Base-by-base conservation (phyloP, 2,329 filamentous ascomycete species). In the Cercospora nicotianae region DNA sequence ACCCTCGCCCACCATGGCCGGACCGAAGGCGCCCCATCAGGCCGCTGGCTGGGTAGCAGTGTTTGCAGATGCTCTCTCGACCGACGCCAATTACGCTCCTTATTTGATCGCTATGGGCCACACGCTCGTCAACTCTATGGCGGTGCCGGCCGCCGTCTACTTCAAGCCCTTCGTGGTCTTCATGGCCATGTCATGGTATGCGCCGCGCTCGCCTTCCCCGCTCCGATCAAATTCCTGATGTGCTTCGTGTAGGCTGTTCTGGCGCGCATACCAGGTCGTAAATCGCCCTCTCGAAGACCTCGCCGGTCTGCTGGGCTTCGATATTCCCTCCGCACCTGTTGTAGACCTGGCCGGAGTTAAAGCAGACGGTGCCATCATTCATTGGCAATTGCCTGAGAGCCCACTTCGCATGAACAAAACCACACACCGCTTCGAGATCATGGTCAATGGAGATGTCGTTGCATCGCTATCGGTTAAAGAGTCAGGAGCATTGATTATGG, bases 321-420 rank as follows among this genome's bases (percentile, higher is more conserved):
- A 99, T 77, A 94, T 99, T 62, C 95, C 95, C 69, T 90, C 93
- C 70, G 86, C 92, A 26, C 95, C 95, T 63, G 89, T 94, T 77
- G 91, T 98, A 48, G 96, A 93, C 63, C 87, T 99, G 36, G 93
- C 94, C 65, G 93, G 91, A 70, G 95, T 99, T 74, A 91, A 91
- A 73, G 86, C 92, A 30, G 92, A 96, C 78, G 92, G 93, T 66
- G 91, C 96, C 33, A 91, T 94, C 31, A 85, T 99, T 53, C 93
- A 94, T 79, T 99, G 95, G 95, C 92, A 93, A n/a, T 59, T 77
- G 10, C 74, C 75, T 13, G 75, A 76, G 39, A 74, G 74, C 66
- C 74, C 72, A 65, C 73, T 84, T 71, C 83, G 87, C 53, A 67
- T 59, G 61, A 64, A 68, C 28, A 84, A 85, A 69, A 87, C 91